Conservation (phyloP, 352 stramenopile species). For the Phytophthora megakarya region DNA sequence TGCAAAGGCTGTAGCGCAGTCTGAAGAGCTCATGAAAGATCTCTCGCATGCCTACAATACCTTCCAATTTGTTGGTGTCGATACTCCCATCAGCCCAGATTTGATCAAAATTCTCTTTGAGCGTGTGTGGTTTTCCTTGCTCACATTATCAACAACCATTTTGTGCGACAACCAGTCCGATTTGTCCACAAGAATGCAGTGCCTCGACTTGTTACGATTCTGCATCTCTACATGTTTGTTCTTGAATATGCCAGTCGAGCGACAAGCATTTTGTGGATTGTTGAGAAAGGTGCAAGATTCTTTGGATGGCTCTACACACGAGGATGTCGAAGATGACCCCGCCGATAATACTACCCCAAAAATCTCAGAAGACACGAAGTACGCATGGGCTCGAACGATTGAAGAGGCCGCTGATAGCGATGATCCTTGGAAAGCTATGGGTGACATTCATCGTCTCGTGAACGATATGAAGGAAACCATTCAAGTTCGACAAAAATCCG, state of each 20-base stretch:
- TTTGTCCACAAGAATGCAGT: conserved; percentile 80
- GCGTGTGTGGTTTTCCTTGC: conserved; percentile 95
- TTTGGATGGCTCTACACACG: conserved; percentile 34
- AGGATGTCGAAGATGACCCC: conserved; percentile 20
- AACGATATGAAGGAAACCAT: conserved; percentile 91
- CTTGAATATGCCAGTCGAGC: conserved; percentile 74
- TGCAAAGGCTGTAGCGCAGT: conserved; percentile 78
- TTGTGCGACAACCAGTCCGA: conserved; percentile 80
- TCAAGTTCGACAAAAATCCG: conserved; percentile 76
- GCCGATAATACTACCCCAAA: not conserved
- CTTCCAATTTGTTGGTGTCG: conserved; percentile 93
- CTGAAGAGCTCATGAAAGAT: conserved; percentile 87
- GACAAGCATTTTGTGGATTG: conserved; percentile 79
- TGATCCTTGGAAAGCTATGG: conserved; percentile 85
- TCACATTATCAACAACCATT: conserved; percentile 86
- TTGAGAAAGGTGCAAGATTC: conserved; percentile 74
- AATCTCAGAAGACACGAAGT: conserved; percentile 9
- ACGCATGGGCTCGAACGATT: conserved; percentile 66
- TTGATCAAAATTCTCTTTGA: conserved; percentile 93
- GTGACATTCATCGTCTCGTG: conserved; percentile 89
- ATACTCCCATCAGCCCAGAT: conserved; percentile 88
- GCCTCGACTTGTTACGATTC: conserved; percentile 79
- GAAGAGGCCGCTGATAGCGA: conserved; percentile 65
- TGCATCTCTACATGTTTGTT: conserved; percentile 87
- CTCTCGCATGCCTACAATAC: conserved; percentile 77